Evolutionary conservation across 768 basidiomycete genomes (phyloP).

Genomic region (Collybia nuda): DNA sequence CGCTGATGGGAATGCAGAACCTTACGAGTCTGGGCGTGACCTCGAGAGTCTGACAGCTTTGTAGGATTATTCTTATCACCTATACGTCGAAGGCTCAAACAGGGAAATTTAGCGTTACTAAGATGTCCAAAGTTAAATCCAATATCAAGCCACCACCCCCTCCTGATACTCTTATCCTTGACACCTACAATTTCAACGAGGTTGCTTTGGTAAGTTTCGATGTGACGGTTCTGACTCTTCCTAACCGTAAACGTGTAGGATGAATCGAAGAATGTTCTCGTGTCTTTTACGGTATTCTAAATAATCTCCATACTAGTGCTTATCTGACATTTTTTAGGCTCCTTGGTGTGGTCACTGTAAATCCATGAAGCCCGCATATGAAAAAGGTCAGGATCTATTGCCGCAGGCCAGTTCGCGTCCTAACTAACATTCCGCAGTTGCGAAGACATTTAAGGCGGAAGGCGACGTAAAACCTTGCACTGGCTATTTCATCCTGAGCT

Average conservation of each 20-base stretch:
- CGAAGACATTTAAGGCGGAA: slow-evolving; percentile 76
- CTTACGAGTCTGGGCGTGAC: slow-evolving; percentile 79
- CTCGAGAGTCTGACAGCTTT: slow-evolving; percentile 73
- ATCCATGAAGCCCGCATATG: slow-evolving; percentile 81
- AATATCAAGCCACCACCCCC: slow-evolving; percentile 85
- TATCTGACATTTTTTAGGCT: slow-evolving; percentile 35
- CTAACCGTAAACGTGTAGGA: slow-evolving; percentile 38
- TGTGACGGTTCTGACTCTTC: background rate
- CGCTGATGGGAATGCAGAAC: slow-evolving; percentile 59
- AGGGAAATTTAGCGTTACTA: slow-evolving; percentile 53
- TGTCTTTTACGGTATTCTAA: slow-evolving; percentile 69
- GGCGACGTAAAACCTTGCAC: slow-evolving; percentile 49
- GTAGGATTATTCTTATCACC: slow-evolving; percentile 42
- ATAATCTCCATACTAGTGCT: slow-evolving; percentile 6
- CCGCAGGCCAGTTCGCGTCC: background rate
- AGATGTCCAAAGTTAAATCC: slow-evolving; percentile 81
- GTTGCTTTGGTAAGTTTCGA: slow-evolving; percentile 58
- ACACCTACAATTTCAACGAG: slow-evolving; percentile 71
- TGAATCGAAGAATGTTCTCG: slow-evolving; percentile 76
- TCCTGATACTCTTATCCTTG: slow-evolving; percentile 65
- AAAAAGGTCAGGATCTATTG: slow-evolving; percentile 51
- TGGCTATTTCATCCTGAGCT: background rate
- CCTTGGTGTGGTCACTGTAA: slow-evolving; percentile 98
- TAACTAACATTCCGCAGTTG: slow-evolving; percentile 45
- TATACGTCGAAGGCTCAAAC: background rate